phyloP scores from a whole-genome alignment of 1,284 basidiomycete genomes.

The Psilocybe mexicana region DNA sequence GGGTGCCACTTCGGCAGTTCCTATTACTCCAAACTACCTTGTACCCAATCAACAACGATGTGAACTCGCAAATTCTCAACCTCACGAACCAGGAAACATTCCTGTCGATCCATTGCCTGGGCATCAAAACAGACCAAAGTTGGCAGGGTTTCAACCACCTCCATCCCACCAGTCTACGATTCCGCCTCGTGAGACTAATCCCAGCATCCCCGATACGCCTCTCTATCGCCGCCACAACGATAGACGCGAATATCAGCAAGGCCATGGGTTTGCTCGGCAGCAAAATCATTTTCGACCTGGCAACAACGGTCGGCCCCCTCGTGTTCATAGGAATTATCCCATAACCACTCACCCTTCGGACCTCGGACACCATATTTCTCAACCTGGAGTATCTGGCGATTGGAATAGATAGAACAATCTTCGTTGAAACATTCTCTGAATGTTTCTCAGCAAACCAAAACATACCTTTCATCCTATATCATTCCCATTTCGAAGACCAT shows the following conservation, averaged over 20 bases:
- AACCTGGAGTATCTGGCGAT: slow-evolving; percentile 7
- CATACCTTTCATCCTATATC: not conserved
- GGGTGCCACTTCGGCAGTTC: slow-evolving; percentile 23
- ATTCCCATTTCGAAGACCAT: not conserved
- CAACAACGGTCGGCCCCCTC: slow-evolving; percentile 11
- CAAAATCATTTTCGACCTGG: slow-evolving; percentile 15
- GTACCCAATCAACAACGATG: slow-evolving; percentile 14
- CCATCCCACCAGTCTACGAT: slow-evolving; percentile 13
- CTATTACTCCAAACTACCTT: slow-evolving; percentile 9
- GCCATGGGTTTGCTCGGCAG: slow-evolving; percentile 10
- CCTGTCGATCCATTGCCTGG: not conserved
- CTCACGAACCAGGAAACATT: not conserved
- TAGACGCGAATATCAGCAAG: slow-evolving; percentile 18
- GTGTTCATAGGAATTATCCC: slow-evolving; percentile 14
- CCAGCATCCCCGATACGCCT: slow-evolving; percentile 9
- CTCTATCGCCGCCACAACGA: slow-evolving; percentile 22
- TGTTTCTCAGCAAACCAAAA: not conserved
- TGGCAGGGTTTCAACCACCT: slow-evolving; percentile 7
- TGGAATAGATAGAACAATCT: slow-evolving; percentile 14
- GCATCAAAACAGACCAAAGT: slow-evolving; percentile 12
- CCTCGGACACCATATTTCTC: slow-evolving; percentile 12
- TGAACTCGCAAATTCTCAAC: slow-evolving; percentile 4
- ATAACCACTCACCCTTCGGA: slow-evolving; percentile 12
- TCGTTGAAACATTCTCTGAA: slow-evolving; percentile 9
- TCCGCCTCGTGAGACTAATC: slow-evolving; percentile 12